Percentiles rank a stretch among this genome's conserved stretches.
Conservation (phyloP, 108 stramenopile species). For the Poteriospumella lacustris region DNA sequence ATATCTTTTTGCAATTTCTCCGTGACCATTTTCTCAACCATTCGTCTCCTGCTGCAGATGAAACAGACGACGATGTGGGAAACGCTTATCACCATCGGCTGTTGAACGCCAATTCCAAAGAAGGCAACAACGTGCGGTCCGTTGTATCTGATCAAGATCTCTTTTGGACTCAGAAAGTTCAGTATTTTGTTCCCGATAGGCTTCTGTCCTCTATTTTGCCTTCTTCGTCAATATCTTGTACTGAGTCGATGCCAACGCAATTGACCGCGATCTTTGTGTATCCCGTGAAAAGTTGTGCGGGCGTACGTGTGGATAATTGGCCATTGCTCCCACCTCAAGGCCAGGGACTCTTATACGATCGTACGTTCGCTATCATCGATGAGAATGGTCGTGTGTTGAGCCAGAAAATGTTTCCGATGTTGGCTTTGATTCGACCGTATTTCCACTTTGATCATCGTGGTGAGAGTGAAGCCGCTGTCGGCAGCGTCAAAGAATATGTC, state of each 20-base stretch:
- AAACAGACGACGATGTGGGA: neutral
- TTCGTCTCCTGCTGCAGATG: neutral
- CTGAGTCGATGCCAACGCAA: no score
- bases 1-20: neutral
- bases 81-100: neutral
- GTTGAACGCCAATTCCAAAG: neutral
- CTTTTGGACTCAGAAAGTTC: no score
- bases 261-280: neutral
- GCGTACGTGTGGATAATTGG: neutral
- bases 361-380: neutral
- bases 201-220: no score
- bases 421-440: neutral
- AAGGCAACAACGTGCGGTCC: neutral
- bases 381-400: neutral
- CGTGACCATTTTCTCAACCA: neutral
- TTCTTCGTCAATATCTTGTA: no score
- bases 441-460: neutral
- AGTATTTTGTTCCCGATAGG: no score
- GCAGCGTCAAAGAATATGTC: neutral
- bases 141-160: no score
- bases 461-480: neutral
- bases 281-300: slow-evolving; percentile 11
- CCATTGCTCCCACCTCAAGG: neutral
- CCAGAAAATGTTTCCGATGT: neutral
- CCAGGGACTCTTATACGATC: neutral